phyloP scores from a whole-genome alignment of 169 alveolate genomes.

The Plasmodium inui region DNA sequence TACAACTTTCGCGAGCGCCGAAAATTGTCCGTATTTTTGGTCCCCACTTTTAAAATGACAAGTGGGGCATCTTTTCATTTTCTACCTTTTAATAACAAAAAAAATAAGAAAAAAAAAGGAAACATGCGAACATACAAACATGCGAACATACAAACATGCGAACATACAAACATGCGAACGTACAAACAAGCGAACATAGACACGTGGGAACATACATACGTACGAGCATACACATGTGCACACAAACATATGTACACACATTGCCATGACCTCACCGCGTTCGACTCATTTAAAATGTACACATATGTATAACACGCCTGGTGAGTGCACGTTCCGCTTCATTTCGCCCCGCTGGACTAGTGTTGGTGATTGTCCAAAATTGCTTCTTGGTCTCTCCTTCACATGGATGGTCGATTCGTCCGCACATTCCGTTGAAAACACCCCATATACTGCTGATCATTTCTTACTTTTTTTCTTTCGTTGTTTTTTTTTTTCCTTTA shows the following conservation, averaged over 20 bases:
- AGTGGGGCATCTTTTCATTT: constrained; percentile 3
- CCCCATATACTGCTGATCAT: not conserved
- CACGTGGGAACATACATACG: too few species aligned
- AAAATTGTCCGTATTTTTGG: not conserved
- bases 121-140: not conserved
- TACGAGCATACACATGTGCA: too few species aligned
- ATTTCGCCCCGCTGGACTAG: not conserved
- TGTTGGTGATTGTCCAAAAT: not conserved
- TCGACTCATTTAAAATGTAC: not conserved
- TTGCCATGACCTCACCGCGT: not conserved
- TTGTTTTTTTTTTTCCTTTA: not conserved
- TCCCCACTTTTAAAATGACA: not conserved
- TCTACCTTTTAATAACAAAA: not conserved
- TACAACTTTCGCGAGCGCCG: constrained; percentile 11
- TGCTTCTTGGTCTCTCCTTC: not conserved
- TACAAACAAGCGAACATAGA: too few species aligned
- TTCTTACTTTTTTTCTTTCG: not conserved
- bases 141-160: too few species aligned
- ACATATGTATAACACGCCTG: not conserved
- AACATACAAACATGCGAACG: too few species aligned
- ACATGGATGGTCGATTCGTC: not conserved
- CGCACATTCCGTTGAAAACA: not conserved
- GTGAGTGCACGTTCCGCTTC: not conserved
- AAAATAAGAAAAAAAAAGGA: not conserved
- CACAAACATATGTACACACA: not conserved